Percentiles rank a stretch among this genome's conserved stretches.
Conservation (phyloP, 441 rosid species). For the Cnidoscolus chayamansa region DNA sequence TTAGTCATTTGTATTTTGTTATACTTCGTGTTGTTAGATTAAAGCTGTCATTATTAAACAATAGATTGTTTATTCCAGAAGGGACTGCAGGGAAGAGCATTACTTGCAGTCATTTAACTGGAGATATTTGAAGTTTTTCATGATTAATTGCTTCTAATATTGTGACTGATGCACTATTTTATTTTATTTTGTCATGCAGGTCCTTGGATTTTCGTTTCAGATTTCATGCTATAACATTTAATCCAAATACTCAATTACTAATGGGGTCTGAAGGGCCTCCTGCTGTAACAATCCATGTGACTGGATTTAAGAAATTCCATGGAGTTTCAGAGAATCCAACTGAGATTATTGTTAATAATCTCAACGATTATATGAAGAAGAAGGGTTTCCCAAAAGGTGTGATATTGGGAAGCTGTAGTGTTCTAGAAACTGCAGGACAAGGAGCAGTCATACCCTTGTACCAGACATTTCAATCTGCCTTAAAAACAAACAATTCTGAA, state of each 20-base stretch:
- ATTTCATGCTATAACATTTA: conserved; percentile 27
- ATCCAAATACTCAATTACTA: conserved; percentile 16
- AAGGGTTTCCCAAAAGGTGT: conserved; percentile 66
- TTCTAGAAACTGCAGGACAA: conserved; percentile 91
- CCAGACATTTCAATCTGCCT: conserved; percentile 58
- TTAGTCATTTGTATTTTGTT: background rate
- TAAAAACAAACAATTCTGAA: conserved; percentile 43
- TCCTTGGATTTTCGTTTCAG: conserved; percentile 22
- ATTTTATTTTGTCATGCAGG: conserved; percentile 31
- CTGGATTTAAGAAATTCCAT: conserved; percentile 94
- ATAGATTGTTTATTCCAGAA: background rate
- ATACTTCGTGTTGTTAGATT: background rate
- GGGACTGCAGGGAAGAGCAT: background rate
- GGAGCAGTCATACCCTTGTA: conserved; percentile 60
- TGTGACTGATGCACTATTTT: background rate
- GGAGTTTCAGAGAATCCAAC: conserved; percentile 97
- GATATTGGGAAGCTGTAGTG: conserved; percentile 60
- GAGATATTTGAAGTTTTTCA: background rate
- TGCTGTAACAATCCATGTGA: conserved; percentile 61
- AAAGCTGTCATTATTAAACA: background rate
- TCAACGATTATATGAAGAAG: conserved; percentile 65
- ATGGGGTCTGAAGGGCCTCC: conserved; percentile 98
- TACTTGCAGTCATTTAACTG: background rate
- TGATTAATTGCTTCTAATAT: background rate
- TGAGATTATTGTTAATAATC: conserved; percentile 62